Evolutionary conservation across 176 grass and related monocot genomes (phyloP).

Genomic region (Guadua angustifolia): DNA sequence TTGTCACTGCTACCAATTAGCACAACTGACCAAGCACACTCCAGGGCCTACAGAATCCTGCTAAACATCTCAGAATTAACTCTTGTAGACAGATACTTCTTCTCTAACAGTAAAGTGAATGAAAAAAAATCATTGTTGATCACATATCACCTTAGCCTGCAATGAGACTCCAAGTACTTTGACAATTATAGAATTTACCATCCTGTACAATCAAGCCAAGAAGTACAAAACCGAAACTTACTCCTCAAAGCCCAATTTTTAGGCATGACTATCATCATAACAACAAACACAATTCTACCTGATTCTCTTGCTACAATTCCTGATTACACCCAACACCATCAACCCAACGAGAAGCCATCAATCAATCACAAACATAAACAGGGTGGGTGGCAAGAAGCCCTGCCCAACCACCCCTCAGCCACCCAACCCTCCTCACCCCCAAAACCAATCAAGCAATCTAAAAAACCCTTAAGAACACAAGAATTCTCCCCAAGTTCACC

Average conservation of each 20-base stretch:
- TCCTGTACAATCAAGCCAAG: conserved; percentile 23
- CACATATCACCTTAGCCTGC: background rate
- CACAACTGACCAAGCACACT: conserved; percentile 34
- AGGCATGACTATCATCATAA: conserved; percentile 15
- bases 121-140: background rate
- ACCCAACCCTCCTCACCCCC: conserved; percentile 5
- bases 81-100: background rate
- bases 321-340: conserved; percentile 18
- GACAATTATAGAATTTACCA: conserved; percentile 12
- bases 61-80: conserved; percentile 12
- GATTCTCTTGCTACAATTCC: background rate
- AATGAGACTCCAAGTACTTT: background rate
- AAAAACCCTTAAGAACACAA: conserved; percentile 9
- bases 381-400: conserved; percentile 35
- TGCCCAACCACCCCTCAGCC: conserved; percentile 20
- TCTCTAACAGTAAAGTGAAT: conserved; percentile 20
- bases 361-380: conserved; percentile 34
- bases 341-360: background rate
- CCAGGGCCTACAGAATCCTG: conserved; percentile 47
- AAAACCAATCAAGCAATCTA: conserved; percentile 32
- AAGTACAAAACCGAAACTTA: background rate
- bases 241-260: background rate
- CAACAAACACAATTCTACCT: background rate
- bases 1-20: conserved; percentile 23
- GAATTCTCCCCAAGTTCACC: conserved; percentile 25